Conservation (phyloP, 1,284 basidiomycete genomes). For the Microbotryum intermedium region DNA sequence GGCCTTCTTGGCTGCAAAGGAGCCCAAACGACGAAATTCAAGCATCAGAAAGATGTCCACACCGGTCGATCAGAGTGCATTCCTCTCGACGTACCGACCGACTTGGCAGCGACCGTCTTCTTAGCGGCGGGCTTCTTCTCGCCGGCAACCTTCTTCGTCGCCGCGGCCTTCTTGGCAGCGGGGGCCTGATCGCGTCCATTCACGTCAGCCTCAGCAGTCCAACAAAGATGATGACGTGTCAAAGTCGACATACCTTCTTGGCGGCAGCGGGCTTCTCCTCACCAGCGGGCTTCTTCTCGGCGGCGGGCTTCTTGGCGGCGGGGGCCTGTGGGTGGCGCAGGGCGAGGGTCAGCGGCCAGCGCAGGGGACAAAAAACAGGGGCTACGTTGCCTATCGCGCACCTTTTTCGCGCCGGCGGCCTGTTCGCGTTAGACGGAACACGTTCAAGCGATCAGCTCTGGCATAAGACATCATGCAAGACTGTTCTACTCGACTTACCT, state of each 20-base stretch:
- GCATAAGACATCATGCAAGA: too few relatives aligned
- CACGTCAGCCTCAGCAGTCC: neutral
- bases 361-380: neutral
- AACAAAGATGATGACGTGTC: too few relatives aligned
- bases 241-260: neutral
- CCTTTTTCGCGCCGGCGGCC: slow-evolving; percentile 5
- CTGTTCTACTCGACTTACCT: neutral
- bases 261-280: neutral
- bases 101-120: slow-evolving; percentile 2
- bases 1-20: too few relatives aligned
- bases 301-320: neutral
- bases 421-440: neutral
- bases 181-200: neutral
- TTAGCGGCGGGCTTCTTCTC: neutral
- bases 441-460: too few relatives aligned
- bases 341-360: too few relatives aligned
- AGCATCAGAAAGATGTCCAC: too few relatives aligned
- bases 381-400: neutral
- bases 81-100: neutral
- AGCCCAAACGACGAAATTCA: too few relatives aligned
- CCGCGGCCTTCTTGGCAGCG: neutral
- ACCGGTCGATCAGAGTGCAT: too few relatives aligned
- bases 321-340: neutral
- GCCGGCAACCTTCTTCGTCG: neutral
- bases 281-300: neutral